Evolutionary conservation across 2,329 filamentous ascomycete species (phyloP), one percentile per base, ranked within the genome.

Genomic region (Pseudogymnoascus sp.): DNA sequence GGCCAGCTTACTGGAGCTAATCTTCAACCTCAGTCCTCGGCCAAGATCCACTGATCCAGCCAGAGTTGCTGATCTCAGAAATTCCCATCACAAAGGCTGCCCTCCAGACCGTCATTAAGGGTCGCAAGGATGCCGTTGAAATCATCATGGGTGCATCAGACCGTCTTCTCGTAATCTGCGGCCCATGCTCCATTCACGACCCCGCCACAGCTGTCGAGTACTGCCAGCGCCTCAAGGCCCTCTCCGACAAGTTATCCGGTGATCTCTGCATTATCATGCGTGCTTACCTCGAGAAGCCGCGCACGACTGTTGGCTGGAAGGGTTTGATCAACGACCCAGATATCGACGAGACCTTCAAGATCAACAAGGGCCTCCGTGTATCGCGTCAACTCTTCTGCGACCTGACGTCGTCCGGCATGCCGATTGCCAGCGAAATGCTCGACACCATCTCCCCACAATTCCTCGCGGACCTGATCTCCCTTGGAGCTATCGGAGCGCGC

Each of bases 401-500:
- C 73, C 82, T 99, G 66, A 99, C 93, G 37, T 81, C 81, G 66
- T 81, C 83, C 68, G 95, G 95, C 70, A 92, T 99, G 84, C 95
- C 95, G 65, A 96, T 99, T 76, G 95, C 95, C 64, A 92, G 86
- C 68, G 95, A 99, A 81, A 97, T 99, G 95, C 85, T 99, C 64
- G 95, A 99, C 76, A 99, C 95, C 68, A 97, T 99, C 77, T 96
- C 91, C 3, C 95, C 95, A 5, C 95, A 99, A 82, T 99, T 95
- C 83, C 86, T 97, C 47, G 92, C 95, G 66, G 95, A 99, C 77
- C 85, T 96, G 70, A 93, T 99, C 76, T 96, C 91, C 0, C 87
- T 97, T 26, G 95, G 95, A 66, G 95, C 95, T 64, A 96, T 99
- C 73, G 95, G 95, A 67, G 95, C 95, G 47, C 86, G 95, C 69